Base-by-base conservation (phyloP, 1,284 basidiomycete species). In the Leccinum huronense region DNA sequence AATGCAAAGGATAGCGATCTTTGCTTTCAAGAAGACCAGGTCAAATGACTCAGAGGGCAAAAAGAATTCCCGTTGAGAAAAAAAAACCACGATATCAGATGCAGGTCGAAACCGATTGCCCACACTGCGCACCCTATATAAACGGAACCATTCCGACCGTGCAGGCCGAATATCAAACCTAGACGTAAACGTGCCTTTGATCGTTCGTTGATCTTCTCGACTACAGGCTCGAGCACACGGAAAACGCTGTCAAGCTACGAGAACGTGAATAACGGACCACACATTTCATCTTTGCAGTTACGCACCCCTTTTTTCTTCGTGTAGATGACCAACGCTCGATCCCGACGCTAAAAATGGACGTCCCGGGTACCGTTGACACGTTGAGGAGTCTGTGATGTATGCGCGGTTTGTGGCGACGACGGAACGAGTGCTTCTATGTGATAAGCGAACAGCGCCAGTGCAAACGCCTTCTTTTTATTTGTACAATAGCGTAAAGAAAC, bases 371-470 rank as follows among this genome's bases (percentile, higher is more conserved):
- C 90, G 72, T 91, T 94, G 38, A 98, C 82, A 69, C 94, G 92
- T 73, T 97, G 93, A 0, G 95, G 94, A 2, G 87, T 86, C 66
- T 89, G 87, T 0, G 86, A 83, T 8, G 86, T 85, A 70, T 86
- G 83, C 19, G 83, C 76, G 69, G 81, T 86, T 60, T 85, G 83
- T n/a, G 84, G 86, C 16, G 85, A 86, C 2, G 94, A 92, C 0
- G 97, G 97, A 11, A 98, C 95, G 14, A 99, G 84, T 0, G 95
- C 95, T 76, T 98, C 95, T 57, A 98, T 92, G 67, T 97, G 94
- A 75, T 98, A 98, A 13, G 94, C 93, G 67, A 92, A 91, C 10
- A 93, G 76, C 5, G 86, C 85, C 87, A 90, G 67, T 5, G 31
- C 58, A 61, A 60, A 16, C 13, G 57, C 57, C 30, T n/a, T 59